These are phyloP conservation scores for Bidens hawaiensis DNA, from an alignment of 140 eudicot species.

Conservation along the genomic window DNA sequence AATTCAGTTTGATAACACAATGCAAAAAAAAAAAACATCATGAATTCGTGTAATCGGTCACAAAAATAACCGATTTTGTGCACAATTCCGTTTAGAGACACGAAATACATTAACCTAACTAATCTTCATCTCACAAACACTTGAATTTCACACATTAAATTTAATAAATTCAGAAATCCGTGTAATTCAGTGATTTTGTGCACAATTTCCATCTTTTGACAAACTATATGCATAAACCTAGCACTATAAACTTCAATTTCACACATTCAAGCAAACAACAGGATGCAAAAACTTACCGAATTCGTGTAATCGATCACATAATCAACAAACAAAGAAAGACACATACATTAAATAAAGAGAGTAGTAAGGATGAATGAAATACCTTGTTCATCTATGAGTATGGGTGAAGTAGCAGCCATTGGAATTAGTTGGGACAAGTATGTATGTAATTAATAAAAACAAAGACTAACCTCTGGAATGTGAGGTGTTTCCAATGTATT, in stretches of 20 bases:
- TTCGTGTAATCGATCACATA: slow-evolving; percentile 4
- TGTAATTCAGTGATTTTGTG: background rate
- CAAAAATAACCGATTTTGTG: slow-evolving; percentile 2
- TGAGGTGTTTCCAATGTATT: slow-evolving; percentile 5
- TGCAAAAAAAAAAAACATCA: too few species aligned
- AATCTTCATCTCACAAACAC: slow-evolving; percentile 10
- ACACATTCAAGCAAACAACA: background rate
- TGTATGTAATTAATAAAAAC: too few species aligned
- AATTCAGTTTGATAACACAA: background rate
- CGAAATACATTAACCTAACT: background rate
- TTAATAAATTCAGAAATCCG: background rate
- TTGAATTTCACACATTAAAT: background rate
- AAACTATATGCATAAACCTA: slow-evolving; percentile 1
- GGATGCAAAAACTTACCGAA: slow-evolving; percentile 1
- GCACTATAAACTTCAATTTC: slow-evolving; percentile 1
- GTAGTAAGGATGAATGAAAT: too few species aligned
- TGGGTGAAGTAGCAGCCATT: too few species aligned
- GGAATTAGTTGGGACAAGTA: slow-evolving; percentile 10
- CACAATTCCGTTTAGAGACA: background rate
- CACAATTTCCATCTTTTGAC: background rate
- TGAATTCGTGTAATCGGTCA: too few species aligned
- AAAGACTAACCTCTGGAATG: slow-evolving; percentile 19
- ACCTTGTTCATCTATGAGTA: slow-evolving; percentile 27
- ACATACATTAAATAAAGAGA: too few species aligned
- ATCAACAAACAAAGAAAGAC: background rate